These are phyloP conservation scores for Trapa bicornis DNA, from an alignment of 345 rosid genomes.

Conservation along the genomic window DNA sequence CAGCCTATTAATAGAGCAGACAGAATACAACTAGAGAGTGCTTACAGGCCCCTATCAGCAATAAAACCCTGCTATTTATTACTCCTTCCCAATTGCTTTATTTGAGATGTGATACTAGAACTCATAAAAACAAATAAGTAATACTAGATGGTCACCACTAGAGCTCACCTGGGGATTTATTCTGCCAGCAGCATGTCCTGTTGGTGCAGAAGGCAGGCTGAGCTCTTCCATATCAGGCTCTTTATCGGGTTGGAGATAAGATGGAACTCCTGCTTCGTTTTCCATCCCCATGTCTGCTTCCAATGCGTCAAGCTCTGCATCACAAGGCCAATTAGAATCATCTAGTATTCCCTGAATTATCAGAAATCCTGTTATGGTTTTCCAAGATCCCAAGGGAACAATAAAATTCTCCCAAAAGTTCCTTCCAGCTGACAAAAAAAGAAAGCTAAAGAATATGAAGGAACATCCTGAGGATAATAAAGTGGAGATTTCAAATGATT, in stretches of 20 bases:
- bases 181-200: conserved; percentile 47
- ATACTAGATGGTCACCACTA: background rate
- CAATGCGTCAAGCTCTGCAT: conserved; percentile 85
- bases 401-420: background rate
- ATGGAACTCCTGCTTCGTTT: conserved; percentile 78
- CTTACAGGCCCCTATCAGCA: background rate
- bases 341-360: background rate
- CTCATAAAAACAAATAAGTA: no score
- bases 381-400: background rate
- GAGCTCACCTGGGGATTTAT: conserved; percentile 48
- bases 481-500: background rate
- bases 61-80: background rate
- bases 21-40: background rate
- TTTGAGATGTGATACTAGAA: no score
- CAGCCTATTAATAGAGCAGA: background rate
- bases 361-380: background rate
- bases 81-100: background rate
- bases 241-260: conserved; percentile 89
- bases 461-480: background rate
- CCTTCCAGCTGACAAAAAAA: background rate
- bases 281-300: conserved; percentile 98
- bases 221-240: conserved; percentile 73
- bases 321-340: conserved; percentile 2
- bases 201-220: conserved; percentile 76
- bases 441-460: background rate